phyloP scores from a whole-genome alignment of 306 rosid species.

The Glycyrrhiza uralensis region DNA sequence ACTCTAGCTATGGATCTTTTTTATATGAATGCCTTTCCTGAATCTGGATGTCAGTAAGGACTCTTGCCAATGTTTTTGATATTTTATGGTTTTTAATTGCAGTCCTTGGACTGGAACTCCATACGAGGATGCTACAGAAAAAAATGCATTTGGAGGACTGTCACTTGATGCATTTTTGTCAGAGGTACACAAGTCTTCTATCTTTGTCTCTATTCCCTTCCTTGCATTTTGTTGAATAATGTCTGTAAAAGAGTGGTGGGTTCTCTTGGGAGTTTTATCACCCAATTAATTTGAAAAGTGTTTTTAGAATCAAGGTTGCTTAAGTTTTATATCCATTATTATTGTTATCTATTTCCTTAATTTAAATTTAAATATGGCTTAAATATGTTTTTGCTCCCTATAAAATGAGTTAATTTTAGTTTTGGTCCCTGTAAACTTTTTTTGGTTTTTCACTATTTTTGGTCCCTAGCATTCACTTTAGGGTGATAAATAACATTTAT shows the following conservation, averaged over 20 bases:
- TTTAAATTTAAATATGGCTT: no score
- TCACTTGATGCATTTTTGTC: constrained; percentile 84
- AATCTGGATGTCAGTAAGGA: not conserved
- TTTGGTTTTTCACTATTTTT: no score
- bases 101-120: constrained; percentile 82
- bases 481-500: no score
- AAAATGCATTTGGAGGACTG: constrained; percentile 78
- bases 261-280: not conserved
- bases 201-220: not conserved
- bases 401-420: no score
- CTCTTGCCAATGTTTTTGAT: constrained; percentile 2
- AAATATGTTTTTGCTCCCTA: no score
- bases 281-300: not conserved
- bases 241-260: not conserved
- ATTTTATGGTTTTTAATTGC: constrained; percentile 35
- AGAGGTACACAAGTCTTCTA: constrained; percentile 28
- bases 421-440: no score
- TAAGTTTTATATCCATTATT: not conserved
- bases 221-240: not conserved
- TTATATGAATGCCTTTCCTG: constrained; percentile 16
- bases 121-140: constrained; percentile 73
- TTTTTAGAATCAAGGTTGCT: not conserved
- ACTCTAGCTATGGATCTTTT: not conserved
- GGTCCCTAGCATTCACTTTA: no score
- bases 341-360: not conserved